Percentiles rank a stretch among this genome's conserved stretches.
Evolutionary conservation across 2,329 filamentous ascomycete genomes (phyloP).

Genomic region (Penicillium sp.): DNA sequence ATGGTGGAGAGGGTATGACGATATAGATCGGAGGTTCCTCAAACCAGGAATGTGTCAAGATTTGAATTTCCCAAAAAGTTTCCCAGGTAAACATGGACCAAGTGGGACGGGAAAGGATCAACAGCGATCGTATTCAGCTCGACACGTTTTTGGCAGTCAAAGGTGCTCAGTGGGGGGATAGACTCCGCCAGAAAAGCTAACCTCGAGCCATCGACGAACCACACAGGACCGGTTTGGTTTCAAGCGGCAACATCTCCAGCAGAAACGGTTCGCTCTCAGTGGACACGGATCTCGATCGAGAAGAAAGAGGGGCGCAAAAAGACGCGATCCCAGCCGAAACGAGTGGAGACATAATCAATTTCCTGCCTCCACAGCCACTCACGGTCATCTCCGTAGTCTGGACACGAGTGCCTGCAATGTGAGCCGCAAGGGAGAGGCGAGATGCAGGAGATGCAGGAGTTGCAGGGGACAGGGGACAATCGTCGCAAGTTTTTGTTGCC

Average conservation of each 20-base stretch:
- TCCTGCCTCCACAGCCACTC: conserved; percentile 8
- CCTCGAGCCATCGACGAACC: too few relatives aligned
- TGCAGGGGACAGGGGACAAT: neutral
- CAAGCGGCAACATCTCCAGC: neutral
- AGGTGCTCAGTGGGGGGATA: conserved; percentile 6
- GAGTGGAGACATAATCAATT: conserved; percentile 10
- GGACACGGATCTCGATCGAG: conserved; percentile 21
- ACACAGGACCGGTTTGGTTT: conserved; percentile 6
- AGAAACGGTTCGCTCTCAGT: conserved; percentile 17
- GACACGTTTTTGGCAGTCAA: neutral
- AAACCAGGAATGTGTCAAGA: neutral
- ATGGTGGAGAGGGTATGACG: conserved; percentile 15
- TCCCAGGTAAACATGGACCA: too few relatives aligned
- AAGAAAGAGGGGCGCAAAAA: conserved; percentile 13
- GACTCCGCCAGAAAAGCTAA: too few relatives aligned
- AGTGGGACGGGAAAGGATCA: too few relatives aligned
- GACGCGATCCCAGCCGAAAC: conserved; percentile 20
- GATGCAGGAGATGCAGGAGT: conserved; percentile 4
- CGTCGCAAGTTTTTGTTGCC: too few relatives aligned
- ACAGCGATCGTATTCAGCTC: neutral
- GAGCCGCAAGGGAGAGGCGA: conserved; percentile 21
- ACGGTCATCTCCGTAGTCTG: conserved; percentile 20
- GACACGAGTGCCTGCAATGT: conserved; percentile 20
- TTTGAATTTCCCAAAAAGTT: too few relatives aligned
- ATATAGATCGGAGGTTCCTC: conserved; percentile 8